A percentile compares a stretch with the other conserved stretches of the same genome.
These are phyloP conservation scores for Escovopsis sp. DNA, from an alignment of 2,329 filamentous ascomycete species.

Conservation along the genomic window DNA sequence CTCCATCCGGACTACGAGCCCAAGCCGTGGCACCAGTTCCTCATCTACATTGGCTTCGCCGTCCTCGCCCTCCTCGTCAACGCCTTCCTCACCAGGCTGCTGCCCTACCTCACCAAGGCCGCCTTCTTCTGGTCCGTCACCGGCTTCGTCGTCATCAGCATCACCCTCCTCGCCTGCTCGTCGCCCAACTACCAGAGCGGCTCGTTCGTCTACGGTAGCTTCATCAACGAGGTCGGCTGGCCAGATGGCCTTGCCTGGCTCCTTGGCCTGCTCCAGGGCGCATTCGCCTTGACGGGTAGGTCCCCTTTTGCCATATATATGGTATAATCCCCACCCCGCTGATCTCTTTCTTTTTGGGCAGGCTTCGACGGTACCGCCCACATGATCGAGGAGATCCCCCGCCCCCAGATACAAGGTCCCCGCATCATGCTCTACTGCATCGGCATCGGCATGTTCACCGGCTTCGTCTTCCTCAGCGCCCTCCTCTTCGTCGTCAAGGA, in stretches of 20 bases:
- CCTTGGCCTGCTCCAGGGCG: slow-evolving; percentile 37
- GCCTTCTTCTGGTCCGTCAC: slow-evolving; percentile 57
- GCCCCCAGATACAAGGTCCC: slow-evolving; percentile 41
- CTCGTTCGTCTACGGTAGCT: slow-evolving; percentile 49
- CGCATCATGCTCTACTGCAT: slow-evolving; percentile 53
- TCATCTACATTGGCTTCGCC: slow-evolving; percentile 54
- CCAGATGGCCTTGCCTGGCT: slow-evolving; percentile 49
- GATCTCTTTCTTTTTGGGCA: background rate
- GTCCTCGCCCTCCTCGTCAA: slow-evolving; percentile 48
- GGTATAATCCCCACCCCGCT: background rate
- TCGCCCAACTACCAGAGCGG: slow-evolving; percentile 49
- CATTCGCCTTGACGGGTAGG: slow-evolving; percentile 27
- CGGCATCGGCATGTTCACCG: slow-evolving; percentile 45
- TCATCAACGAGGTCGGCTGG: slow-evolving; percentile 56
- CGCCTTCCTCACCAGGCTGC: slow-evolving; percentile 37
- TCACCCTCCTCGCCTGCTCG: slow-evolving; percentile 51
- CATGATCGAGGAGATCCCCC: slow-evolving; percentile 44
- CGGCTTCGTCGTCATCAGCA: slow-evolving; percentile 55
- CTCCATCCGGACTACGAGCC: slow-evolving; percentile 40
- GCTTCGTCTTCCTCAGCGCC: slow-evolving; percentile 45
- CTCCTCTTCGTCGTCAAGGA: slow-evolving; percentile 49
- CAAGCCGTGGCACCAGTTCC: slow-evolving; percentile 55
- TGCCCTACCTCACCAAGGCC: slow-evolving; percentile 51
- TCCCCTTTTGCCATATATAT: background rate
- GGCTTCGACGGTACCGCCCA: slow-evolving; percentile 34